These are phyloP conservation scores for Metarhizium anisopliae DNA, from an alignment of 2,329 filamentous ascomycete genomes.

Conservation along the genomic window DNA sequence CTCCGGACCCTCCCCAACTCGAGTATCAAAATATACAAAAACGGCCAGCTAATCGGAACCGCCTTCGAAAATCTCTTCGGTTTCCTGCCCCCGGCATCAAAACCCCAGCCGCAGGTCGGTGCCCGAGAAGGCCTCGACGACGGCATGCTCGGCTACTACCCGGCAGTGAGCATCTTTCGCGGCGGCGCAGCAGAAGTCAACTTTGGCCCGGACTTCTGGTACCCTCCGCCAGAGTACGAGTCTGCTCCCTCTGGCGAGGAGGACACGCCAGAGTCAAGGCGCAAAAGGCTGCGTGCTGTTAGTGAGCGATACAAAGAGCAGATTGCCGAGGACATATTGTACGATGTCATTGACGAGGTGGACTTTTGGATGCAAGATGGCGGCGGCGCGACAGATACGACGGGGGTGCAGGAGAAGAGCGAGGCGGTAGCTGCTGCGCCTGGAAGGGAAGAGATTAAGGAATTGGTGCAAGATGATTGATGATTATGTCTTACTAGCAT, in stretches of 20 bases:
- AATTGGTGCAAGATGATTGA: constrained; percentile 54
- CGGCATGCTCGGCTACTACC: constrained; percentile 91
- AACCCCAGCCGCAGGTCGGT: constrained; percentile 60
- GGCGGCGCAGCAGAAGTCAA: constrained; percentile 89
- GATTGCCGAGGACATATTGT: constrained; percentile 88
- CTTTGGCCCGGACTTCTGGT: constrained; percentile 92
- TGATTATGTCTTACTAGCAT: neutral
- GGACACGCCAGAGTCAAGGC: constrained; percentile 14
- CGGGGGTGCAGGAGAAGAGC: constrained; percentile 34
- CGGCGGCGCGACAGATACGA: constrained; percentile 37
- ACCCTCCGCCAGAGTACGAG: constrained; percentile 56
- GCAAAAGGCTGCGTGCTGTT: constrained; percentile 46
- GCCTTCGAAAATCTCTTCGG: constrained; percentile 81
- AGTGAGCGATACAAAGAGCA: constrained; percentile 82
- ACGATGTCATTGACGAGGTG: constrained; percentile 89
- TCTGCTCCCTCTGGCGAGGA: constrained; percentile 41
- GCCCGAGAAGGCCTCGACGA: constrained; percentile 86
- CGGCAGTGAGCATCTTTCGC: constrained; percentile 83
- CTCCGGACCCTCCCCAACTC: constrained; percentile 81
- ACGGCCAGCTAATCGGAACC: constrained; percentile 76
- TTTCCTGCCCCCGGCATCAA: constrained; percentile 85
- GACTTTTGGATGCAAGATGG: constrained; percentile 76
- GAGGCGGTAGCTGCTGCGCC: constrained; percentile 33
- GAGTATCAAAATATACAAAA: constrained; percentile 85
- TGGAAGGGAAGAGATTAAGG: constrained; percentile 51